Conservation (phyloP, 805 yeast species). For the Wickerhamiella shivajii region DNA sequence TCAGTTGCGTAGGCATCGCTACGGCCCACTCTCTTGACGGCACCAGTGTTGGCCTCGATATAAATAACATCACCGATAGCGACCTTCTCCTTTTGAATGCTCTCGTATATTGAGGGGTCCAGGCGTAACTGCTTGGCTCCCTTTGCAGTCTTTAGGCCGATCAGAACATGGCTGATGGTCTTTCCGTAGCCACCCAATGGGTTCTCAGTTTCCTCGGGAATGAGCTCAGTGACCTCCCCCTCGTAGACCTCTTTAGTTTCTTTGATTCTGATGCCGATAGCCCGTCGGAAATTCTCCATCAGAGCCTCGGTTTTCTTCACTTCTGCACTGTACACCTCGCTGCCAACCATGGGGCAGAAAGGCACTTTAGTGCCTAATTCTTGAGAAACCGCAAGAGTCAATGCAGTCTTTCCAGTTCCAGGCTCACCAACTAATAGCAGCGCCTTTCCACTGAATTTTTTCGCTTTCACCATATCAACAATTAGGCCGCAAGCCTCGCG, state of each 20-base stretch:
- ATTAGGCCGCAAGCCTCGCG: conserved; percentile 80
- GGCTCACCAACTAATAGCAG: conserved; percentile 93
- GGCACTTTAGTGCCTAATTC: conserved; percentile 96
- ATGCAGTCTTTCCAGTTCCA: conserved; percentile 95
- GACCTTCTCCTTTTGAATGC: conserved; percentile 88
- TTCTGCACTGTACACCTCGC: conserved; percentile 89
- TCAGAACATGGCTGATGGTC: conserved; percentile 84
- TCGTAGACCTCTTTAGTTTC: conserved; percentile 97
- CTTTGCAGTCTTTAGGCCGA: conserved; percentile 83
- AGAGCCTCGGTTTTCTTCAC: conserved; percentile 91
- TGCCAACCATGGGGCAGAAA: conserved; percentile 92
- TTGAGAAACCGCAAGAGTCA: conserved; percentile 90
- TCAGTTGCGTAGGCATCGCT: conserved; percentile 98
- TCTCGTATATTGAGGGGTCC: conserved; percentile 85
- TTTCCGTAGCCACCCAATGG: conserved; percentile 97
- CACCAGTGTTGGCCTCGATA: conserved; percentile 94
- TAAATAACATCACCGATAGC: conserved; percentile 94
- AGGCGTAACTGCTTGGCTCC: conserved; percentile 80
- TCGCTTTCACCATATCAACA: conserved; percentile 82
- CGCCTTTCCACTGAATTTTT: conserved; percentile 93
- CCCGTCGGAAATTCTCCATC: conserved; percentile 92
- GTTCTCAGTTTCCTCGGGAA: conserved; percentile 92
- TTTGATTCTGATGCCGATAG: conserved; percentile 89
- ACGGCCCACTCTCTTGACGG: conserved; percentile 92
- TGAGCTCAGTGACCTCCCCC: conserved; percentile 92